Percentiles rank a stretch among this genome's conserved stretches.
Evolutionary conservation across 768 basidiomycete genomes (phyloP).

Genomic region (Royoungia palumana): DNA sequence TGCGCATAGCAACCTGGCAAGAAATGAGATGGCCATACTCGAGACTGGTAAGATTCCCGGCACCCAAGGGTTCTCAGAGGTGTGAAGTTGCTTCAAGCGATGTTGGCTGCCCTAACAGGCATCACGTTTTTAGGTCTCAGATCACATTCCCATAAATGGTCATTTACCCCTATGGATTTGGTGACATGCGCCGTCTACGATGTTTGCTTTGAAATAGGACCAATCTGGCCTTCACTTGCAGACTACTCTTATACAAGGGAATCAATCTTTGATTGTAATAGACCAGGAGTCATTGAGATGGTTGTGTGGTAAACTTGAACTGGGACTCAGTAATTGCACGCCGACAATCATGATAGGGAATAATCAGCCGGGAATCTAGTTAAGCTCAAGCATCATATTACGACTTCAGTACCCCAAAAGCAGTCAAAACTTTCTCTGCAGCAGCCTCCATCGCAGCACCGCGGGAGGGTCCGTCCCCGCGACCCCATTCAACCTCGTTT

Average conservation of each 20-base stretch:
- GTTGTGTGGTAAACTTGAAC: no score
- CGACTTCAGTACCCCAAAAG: neutral
- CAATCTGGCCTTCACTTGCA: no score
- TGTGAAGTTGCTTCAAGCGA: neutral
- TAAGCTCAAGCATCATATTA: neutral
- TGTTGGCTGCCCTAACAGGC: neutral
- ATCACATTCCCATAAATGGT: constrained; percentile 9
- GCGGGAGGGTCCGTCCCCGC: constrained; percentile 15
- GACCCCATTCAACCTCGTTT: constrained; percentile 19
- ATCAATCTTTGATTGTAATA: no score
- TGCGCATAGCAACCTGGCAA: neutral
- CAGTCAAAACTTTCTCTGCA: constrained; percentile 15
- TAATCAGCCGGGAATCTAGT: neutral
- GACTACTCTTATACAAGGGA: no score
- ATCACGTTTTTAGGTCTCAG: no score
- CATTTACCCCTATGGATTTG: constrained; percentile 8
- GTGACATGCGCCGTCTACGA: no score
- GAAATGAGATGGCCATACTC: neutral
- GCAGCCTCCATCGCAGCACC: constrained; percentile 25
- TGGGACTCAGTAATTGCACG: no score
- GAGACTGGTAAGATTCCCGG: neutral
- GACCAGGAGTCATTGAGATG: no score
- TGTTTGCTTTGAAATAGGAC: no score
- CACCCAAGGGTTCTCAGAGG: neutral
- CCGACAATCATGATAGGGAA: neutral